Evolutionary conservation across 2,329 filamentous ascomycete species (phyloP).

Genomic region (Aspergillus pseudotamarii): DNA sequence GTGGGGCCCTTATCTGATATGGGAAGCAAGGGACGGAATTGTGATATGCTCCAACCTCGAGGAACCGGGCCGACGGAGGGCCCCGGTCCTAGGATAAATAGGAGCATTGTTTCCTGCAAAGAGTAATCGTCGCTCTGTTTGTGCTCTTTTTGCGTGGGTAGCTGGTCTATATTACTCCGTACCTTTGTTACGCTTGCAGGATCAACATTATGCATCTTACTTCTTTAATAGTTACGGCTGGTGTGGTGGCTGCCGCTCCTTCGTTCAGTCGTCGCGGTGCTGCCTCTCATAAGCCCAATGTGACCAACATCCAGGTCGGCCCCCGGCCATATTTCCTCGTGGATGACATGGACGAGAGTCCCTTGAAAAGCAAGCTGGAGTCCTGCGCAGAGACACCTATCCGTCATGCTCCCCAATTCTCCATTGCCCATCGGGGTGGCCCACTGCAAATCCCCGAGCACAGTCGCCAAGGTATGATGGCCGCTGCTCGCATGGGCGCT

Average conservation of each 20-base stretch:
- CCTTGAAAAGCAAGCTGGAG: constrained; percentile 20
- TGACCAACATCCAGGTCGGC: constrained; percentile 25
- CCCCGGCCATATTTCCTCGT: constrained; percentile 24
- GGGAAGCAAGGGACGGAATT: background rate
- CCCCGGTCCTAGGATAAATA: background rate
- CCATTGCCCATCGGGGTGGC: constrained; percentile 24
- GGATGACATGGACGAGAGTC: constrained; percentile 21
- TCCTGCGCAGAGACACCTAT: constrained; percentile 23
- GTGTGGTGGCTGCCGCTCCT: constrained; percentile 17
- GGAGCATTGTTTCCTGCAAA: background rate
- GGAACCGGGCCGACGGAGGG: background rate
- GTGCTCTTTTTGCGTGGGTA: background rate
- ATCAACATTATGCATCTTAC: constrained; percentile 15
- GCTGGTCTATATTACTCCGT: background rate
- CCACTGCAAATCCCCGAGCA: constrained; percentile 24
- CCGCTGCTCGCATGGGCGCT: constrained; percentile 23
- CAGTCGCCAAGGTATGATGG: constrained; percentile 20
- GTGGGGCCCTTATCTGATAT: background rate
- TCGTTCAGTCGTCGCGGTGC: constrained; percentile 9
- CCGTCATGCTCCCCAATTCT: constrained; percentile 14
- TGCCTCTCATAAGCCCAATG: background rate
- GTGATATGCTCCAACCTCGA: background rate
- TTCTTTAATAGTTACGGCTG: constrained; percentile 13
- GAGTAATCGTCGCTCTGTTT: background rate
- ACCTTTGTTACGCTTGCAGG: background rate